These are phyloP conservation scores for Hygrocybe coccinea DNA, from an alignment of 768 basidiomycete genomes.

Conservation along the genomic window DNA sequence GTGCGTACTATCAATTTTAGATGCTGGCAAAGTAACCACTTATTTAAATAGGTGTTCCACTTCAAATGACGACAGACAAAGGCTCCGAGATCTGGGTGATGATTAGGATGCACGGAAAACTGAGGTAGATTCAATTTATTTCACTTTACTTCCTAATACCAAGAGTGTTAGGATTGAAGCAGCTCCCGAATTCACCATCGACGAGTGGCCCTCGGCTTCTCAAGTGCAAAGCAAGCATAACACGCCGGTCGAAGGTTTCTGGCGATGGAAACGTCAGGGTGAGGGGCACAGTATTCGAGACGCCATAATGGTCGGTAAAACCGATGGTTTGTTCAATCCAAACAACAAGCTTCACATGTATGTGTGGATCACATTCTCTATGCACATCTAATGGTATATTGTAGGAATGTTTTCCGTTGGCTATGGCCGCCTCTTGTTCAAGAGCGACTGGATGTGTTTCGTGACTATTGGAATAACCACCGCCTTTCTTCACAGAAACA, in stretches of 20 bases:
- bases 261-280: slow-evolving; percentile 18
- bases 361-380: background rate
- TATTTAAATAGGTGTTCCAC: slow-evolving; percentile 1
- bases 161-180: slow-evolving; percentile 7
- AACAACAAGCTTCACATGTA: background rate
- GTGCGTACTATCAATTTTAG: slow-evolving; percentile 8
- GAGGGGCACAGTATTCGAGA: slow-evolving; percentile 6
- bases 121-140: slow-evolving; percentile 7
- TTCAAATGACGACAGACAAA: slow-evolving; percentile 18
- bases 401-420: slow-evolving; percentile 18
- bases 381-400: background rate
- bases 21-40: too few relatives aligned
- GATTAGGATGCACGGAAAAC: slow-evolving; percentile 1
- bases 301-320: background rate
- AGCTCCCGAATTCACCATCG: background rate
- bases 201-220: background rate
- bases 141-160: background rate
- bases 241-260: slow-evolving; percentile 23
- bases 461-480: slow-evolving; percentile 22
- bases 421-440: slow-evolving; percentile 25
- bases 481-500: background rate
- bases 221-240: slow-evolving; percentile 21
- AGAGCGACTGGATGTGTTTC: slow-evolving; percentile 15
- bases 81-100: background rate
- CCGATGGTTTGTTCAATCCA: background rate